Evolutionary conservation across 192 early-diverging fungal species (phyloP).

Genomic region (Lobosporangium transversale): DNA sequence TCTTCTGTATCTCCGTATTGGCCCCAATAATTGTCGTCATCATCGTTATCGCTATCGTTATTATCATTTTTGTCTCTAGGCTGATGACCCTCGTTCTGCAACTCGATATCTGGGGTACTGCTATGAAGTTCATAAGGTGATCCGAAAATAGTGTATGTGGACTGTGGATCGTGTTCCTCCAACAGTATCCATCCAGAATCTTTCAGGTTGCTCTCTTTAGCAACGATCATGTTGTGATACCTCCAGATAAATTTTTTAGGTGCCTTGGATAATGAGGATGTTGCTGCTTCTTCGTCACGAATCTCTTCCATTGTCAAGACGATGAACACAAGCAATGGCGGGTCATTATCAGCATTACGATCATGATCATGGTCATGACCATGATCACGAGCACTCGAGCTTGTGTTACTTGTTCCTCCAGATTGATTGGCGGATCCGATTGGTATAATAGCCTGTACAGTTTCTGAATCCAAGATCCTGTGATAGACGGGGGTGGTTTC

Average conservation of each 20-base stretch:
- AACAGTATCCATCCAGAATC: conserved; percentile 9
- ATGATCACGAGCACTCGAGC: too few relatives aligned
- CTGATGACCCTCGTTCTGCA: too few relatives aligned
- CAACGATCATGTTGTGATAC: conserved; percentile 30
- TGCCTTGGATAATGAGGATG: too few relatives aligned
- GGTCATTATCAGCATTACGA: too few relatives aligned
- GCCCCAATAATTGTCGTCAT: conserved; percentile 48
- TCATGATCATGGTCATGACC: too few relatives aligned
- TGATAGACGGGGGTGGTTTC: conserved; percentile 2
- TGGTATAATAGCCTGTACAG: conserved; percentile 32
- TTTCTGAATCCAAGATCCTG: conserved; percentile 31
- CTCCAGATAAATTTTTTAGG: conserved; percentile 33
- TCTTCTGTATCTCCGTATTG: conserved; percentile 31
- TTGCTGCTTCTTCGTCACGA: too few relatives aligned
- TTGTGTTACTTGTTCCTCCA: too few relatives aligned
- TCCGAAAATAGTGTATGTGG: not conserved
- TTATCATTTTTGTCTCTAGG: not conserved
- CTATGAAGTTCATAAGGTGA: not conserved
- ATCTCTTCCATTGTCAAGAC: too few relatives aligned
- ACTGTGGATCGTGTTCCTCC: not conserved
- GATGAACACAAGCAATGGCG: too few relatives aligned
- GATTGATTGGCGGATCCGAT: too few relatives aligned
- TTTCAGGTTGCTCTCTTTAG: conserved; percentile 1
- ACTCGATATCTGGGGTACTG: not conserved
- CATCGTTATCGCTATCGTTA: conserved; percentile 10